A percentile compares a stretch with the other conserved stretches of the same genome.
These are phyloP conservation scores for Phytophthora meadii DNA, from an alignment of 352 stramenopile genomes.

Conservation along the genomic window DNA sequence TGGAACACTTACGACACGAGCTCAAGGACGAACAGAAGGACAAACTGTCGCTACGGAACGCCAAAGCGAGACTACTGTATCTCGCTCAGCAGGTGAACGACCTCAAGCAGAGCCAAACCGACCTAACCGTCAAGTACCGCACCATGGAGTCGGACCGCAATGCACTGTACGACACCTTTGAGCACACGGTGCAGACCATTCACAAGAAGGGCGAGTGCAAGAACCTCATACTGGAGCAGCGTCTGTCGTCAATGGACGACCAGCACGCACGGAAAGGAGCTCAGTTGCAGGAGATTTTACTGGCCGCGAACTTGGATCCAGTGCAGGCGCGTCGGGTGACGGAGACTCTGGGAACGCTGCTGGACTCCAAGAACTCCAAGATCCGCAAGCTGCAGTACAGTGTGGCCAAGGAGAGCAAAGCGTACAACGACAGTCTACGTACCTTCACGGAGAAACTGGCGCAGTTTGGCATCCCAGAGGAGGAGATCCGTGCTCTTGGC, in stretches of 20 bases:
- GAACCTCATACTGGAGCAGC: slow-evolving; percentile 90
- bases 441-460: slow-evolving; percentile 76
- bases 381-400: slow-evolving; percentile 71
- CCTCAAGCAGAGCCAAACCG: slow-evolving; percentile 65
- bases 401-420: slow-evolving; percentile 78
- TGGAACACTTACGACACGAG: slow-evolving; percentile 88
- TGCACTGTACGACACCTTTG: slow-evolving; percentile 91
- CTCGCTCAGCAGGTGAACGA: slow-evolving; percentile 76
- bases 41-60: slow-evolving; percentile 89
- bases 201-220: slow-evolving; percentile 93
- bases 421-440: slow-evolving; percentile 79
- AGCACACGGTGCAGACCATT: slow-evolving; percentile 88
- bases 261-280: slow-evolving; percentile 79
- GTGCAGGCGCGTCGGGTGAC: slow-evolving; percentile 73
- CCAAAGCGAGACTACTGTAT: slow-evolving; percentile 84
- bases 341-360: slow-evolving; percentile 66
- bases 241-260: slow-evolving; percentile 73
- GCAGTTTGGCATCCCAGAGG: slow-evolving; percentile 74
- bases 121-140: slow-evolving; percentile 80
- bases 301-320: slow-evolving; percentile 75
- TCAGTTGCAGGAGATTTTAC: slow-evolving; percentile 76
- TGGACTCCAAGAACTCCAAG: slow-evolving; percentile 66
- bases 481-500: slow-evolving; percentile 70
- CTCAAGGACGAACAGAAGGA: slow-evolving; percentile 94
- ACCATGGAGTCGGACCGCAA: slow-evolving; percentile 87